Base-by-base conservation (phyloP, 768 basidiomycete species). In the Macrolepiota fuliginosa region DNA sequence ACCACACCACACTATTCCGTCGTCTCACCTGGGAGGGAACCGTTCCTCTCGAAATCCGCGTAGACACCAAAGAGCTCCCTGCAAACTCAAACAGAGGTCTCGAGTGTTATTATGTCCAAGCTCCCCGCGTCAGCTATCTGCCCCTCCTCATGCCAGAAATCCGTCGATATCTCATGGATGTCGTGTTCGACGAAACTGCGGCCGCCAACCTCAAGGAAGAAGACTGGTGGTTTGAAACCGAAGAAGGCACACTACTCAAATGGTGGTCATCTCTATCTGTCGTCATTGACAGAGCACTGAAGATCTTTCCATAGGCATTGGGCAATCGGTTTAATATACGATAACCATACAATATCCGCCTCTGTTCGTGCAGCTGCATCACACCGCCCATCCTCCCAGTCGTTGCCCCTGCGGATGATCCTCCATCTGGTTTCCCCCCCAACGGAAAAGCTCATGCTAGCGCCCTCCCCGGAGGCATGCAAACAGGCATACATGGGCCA, bases 201-300 rank as follows among this genome's bases (percentile, higher is more conserved):
- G 86, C 87, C 4, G 88, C 87, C 63, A 68, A 80, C 10, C 75
- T 96, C 62, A 91, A 90, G 69, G 92, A 95, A 65, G 91, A 92
- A 61, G 91, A 96, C 56, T 94, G 96, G 92, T 98, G 96, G 97
- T 97, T 99, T 72, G 94, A 97, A 74, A 90, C 88, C 64, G 90
- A 91, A 56, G 90, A 87, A 65, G 92, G 92, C 32, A 84, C 81
- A 5, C 70, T 91, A 53, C 81, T 96, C 67, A 93, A 94, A 76
- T 98, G 96, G 96, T 96, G 24, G 12, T 61, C 64, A 86, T 80
- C 54, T 49, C 15, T 58, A 55, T 52, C 13, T 29, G 19, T 15
- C 60, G 4, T 53, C 37, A 42, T 46, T 52, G 11, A 42, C 29
- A n/a, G 15, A 12, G 51, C 46, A 51, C 56, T 63, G 62, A 47